Percentiles rank a stretch among this genome's conserved stretches.
phyloP scores from a whole-genome alignment of 495 filamentous ascomycete genomes.

The Aspergillus cristatus region DNA sequence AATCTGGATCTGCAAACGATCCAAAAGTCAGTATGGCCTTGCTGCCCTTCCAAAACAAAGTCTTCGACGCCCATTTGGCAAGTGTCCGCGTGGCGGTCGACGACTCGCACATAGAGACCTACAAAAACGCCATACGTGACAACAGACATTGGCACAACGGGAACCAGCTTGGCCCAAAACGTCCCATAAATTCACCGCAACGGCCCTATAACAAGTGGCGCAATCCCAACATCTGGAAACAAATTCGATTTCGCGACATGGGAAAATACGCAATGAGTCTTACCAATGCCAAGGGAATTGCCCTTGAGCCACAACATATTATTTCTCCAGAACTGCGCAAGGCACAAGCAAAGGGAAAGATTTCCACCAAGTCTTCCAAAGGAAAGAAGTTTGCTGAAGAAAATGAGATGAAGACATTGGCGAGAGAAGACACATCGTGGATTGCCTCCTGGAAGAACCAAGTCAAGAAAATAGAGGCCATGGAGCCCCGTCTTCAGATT shows the following conservation, averaged over 20 bases:
- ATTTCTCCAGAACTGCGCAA: constrained; percentile 25
- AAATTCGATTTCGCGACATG: constrained; percentile 53
- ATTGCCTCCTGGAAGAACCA: neutral
- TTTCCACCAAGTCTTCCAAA: too few species aligned
- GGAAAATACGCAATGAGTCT: constrained; percentile 61
- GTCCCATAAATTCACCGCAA: neutral
- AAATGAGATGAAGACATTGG: neutral
- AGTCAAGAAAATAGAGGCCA: constrained; percentile 16
- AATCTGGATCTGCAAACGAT: neutral
- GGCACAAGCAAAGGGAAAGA: constrained; percentile 3
- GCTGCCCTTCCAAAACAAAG: neutral
- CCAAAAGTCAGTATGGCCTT: neutral
- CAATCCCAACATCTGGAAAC: constrained; percentile 34
- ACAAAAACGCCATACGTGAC: neutral
- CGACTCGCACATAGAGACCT: neutral
- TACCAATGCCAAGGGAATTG: constrained; percentile 52
- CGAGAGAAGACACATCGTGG: neutral
- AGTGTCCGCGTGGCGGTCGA: neutral
- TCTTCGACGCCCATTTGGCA: neutral
- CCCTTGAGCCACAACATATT: constrained; percentile 51
- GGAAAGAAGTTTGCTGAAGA: too few species aligned
- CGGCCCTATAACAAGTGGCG: constrained; percentile 1
- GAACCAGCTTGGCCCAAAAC: neutral
- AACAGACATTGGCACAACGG: neutral
- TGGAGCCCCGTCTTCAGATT: constrained; percentile 33